Base-by-base conservation (phyloP, 2,329 filamentous ascomycete species). In the Cryoendolithus antarcticus region DNA sequence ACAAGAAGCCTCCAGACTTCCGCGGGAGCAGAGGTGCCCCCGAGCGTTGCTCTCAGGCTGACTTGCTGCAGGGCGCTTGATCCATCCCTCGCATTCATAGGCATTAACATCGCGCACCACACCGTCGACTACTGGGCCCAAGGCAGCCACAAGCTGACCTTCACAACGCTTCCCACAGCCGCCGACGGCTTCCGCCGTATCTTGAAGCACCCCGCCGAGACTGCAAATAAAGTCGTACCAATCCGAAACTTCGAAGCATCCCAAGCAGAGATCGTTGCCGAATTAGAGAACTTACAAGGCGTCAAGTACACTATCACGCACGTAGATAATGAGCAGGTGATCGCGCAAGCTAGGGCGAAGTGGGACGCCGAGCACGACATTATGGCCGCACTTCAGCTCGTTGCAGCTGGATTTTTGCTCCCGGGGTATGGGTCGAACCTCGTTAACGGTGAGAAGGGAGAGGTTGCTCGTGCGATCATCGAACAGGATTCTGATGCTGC, bases 231-330 rank as follows among this genome's bases (percentile, higher is more conserved):
- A 29, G 41, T 50, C 13, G 44, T 63, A 10, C 79, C 74, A 43
- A 73, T 84, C 1, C 77, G 82, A 49, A 82, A 78, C 0, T 84
- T 83, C 47, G 74, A 77, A 0, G 69, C 71, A 6, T 80, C 73
- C 0, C 72, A 77, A 0, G 66, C 71, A 4, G 60, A 74, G 13
- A 75, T 82, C 12, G 54, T 82, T 15, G 65, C 66, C 12, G 77
- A 80, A 53, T 80, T 77, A 48, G 75, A 82, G 58, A 71, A 64
- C 43, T 77, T 81, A 55, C 77, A 74, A 0, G 71, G 68, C 3
- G 56, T 60, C 9, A 62, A 69, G 44, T 82, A 75, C 74, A 56
- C 63, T 0, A 61, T 74, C 11, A 61, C 59, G 9, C 38, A 39
- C 2, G 12, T 44, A 10, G 33, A 42, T 32, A 38, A 41, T 6